Base-by-base conservation (phyloP, 495 filamentous ascomycete genomes). In the Patellaria atrata region DNA sequence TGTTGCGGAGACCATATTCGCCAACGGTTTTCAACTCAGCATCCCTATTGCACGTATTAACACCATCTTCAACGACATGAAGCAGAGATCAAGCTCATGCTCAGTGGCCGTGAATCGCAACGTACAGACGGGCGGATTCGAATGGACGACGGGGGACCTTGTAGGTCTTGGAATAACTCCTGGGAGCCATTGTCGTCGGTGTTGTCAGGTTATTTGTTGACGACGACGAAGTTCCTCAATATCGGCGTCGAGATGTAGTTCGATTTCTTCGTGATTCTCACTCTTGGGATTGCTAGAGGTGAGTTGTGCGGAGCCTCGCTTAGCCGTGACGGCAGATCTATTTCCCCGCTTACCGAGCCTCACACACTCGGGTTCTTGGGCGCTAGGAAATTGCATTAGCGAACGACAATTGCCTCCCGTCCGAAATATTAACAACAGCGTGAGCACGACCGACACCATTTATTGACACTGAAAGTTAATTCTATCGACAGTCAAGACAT, bases 121-220 rank as follows among this genome's bases (percentile, higher is more conserved):
- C 85, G 79, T 73, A 96, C 89, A 97, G 75, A 78, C 89, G 91
- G 63, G 89, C 89, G 58, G 84, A 87, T 80, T 97, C 89, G 75
- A 91, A 97, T 52, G 89, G 60, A 39, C 75, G 71, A 60, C 73
- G 68, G 53, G 83, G 78, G 68, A 92, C 80, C 76, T 91, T 94
- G 64, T 91, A 87, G 73, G 89, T 96, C 82, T 97, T 97, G 61
- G 80, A 85, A 71, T 93, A 94, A 43, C 73, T 73, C 42, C 70
- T 69, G 48, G 64, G 61, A 55, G 43, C 68, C 53, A 56, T 56
- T 27, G 33, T 48, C 24, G 46, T 36, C 35, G 17, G 44, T 48
- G 45, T n/a, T n/a, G n/a, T n/a, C n/a, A n/a, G n/a, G n/a, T n/a
- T n/a, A n/a, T n/a, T n/a, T n/a, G n/a, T n/a, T n/a, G n/a, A n/a